Conservation (phyloP, 345 rosid genomes). For the Gossypium rotundifolium region DNA sequence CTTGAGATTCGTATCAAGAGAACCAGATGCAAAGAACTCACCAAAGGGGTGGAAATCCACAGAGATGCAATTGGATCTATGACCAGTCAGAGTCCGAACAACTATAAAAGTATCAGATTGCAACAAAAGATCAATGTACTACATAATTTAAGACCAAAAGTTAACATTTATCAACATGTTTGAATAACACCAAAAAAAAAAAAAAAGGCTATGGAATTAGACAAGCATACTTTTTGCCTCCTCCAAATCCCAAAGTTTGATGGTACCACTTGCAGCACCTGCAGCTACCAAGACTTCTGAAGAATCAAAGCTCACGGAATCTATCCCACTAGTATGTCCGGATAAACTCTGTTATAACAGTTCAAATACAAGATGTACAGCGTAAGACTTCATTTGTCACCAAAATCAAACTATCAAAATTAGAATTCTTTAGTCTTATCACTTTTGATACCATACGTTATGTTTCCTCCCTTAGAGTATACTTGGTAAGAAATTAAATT, state of each 20-base stretch:
- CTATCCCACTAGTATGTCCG: constrained; percentile 93
- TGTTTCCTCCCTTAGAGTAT: not conserved
- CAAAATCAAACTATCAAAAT: not conserved
- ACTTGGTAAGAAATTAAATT: too few species aligned
- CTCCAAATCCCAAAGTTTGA: constrained; percentile 97
- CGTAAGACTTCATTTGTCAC: not conserved
- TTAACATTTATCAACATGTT: not conserved
- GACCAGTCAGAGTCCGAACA: constrained; percentile 93
- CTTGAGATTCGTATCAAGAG: constrained; percentile 94
- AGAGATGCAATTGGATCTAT: constrained; percentile 92
- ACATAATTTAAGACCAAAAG: not conserved
- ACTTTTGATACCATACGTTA: not conserved
- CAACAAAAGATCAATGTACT: constrained; percentile 10
- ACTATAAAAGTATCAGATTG: constrained; percentile 37
- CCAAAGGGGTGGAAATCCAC: constrained; percentile 99
- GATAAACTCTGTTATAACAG: constrained; percentile 67
- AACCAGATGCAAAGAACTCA: constrained; percentile 97
- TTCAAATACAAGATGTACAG: not conserved
- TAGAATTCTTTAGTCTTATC: not conserved
- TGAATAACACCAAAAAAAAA: not conserved
- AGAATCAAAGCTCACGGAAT: constrained; percentile 94
- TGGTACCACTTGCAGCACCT: constrained; percentile 96
- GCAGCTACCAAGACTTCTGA: constrained; percentile 93
- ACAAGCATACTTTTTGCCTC: constrained; percentile 91
- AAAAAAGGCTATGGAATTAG: constrained; percentile 3